Base-by-base conservation (phyloP, 2,329 filamentous ascomycete species). In the Diaporthe vexans region DNA sequence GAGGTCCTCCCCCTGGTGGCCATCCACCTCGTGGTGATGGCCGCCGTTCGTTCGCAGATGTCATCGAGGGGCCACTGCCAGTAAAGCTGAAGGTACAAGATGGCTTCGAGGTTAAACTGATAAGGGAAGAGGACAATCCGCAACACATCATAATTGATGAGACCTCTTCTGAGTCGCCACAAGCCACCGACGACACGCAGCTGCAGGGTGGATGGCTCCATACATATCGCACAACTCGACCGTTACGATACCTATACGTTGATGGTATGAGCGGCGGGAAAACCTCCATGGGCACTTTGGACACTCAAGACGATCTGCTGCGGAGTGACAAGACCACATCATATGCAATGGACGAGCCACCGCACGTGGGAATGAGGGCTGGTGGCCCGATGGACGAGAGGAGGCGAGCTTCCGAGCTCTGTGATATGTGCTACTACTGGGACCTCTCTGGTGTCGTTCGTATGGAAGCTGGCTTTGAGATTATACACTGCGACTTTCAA, bases 201-300 rank as follows among this genome's bases (percentile, higher is more conserved):
- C 40, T 21, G 21, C 59, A 74, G 58, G 57, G 83, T 35, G 92
- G 93, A 10, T 93, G 91, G 77, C 84, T 94, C 1, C 93, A 94
- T 78, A 91, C 89, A 0, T 95, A 94, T 79, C 85, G 86, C 9
- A 88, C 92, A 4, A 87, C 83, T 1, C 86, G 89, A 19, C 84
- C 88, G 6, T 83, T 94, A 1, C 87, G 87, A 15, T 84, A 94
- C 4, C 83, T 95, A 4, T 94, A 94, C 78, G 80, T 94, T 21
- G 93, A 95, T 79, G 93, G 93, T 5, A 91, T 92, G 85, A 89
- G 89, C 3, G 93, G 91, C 0, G 93, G 87, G 1, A 94, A 94
- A 77, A 90, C 89, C 0, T 67, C 79, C 1, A 90, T 91, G 79
- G 93, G 93, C 4, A 94, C 92, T 0, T 85, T 94, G 3, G 93